Evolutionary conservation across 2,329 filamentous ascomycete genomes (phyloP), one percentile per base, ranked within the genome.

Genomic region (Aspergillus neoniger): DNA sequence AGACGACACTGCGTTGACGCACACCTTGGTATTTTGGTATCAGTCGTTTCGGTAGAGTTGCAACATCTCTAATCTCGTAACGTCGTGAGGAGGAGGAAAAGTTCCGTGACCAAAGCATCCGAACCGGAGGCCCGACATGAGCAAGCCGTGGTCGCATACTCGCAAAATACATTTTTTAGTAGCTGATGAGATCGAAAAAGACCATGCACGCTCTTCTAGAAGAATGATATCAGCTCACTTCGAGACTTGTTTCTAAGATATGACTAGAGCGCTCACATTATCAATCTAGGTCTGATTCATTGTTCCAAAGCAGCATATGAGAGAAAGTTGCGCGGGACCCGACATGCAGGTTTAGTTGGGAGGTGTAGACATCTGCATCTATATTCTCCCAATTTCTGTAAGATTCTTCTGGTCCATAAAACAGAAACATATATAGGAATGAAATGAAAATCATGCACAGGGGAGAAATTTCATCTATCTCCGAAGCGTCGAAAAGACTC

Each of bases 21-120:
- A 79, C 85, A 78, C 88, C 84, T 76, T 86, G 82, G 74, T 89
- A 91, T 65, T 79, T 81, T 9, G 89, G 88, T n/a, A 84, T 75
- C 47, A 88, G 80, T 57, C 88, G 83, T 59, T 73, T 70, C 6
- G 79, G 74, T 43, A 84, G 73, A 47, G 72, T 74, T 51, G 72
- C 71, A 38, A 84, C 70, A 63, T 80, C 75, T 63, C 77, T 74
- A 47, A 84, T 77, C 65, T 82, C 78, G 54, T 67, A 68, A 65
- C 74, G 70, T 36, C 59, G 60, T n/a, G 72, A 60, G 12, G 79
- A 78, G n/a, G 69, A 69, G 5, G 77, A 80, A 60, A 83, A 83
- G 63, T 65, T 67, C 66, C 80, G 77, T 49, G 62, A 48, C 59
- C 55, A 61, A 43, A 19, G 36, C 15, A 56, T 51, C 50, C 50